phyloP scores from a whole-genome alignment of 176 grass and related monocot species.

The Alopecurus myosuroides region DNA sequence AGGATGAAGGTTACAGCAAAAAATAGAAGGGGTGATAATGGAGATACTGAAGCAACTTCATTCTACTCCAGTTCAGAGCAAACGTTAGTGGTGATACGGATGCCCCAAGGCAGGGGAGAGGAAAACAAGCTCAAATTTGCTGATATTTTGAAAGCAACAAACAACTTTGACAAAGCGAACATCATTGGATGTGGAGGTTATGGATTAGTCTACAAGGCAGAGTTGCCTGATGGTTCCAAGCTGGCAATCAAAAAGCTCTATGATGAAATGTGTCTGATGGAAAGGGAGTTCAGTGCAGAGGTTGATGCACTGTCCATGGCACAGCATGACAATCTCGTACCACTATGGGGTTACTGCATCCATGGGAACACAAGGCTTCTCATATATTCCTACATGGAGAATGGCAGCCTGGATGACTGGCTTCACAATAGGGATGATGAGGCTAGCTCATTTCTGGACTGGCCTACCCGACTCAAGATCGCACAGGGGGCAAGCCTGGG shows the following conservation, averaged over 20 bases:
- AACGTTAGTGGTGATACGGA: background rate
- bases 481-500: conserved; percentile 42
- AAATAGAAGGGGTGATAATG: background rate
- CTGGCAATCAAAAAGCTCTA: conserved; percentile 52
- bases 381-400: conserved; percentile 60
- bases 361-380: conserved; percentile 29
- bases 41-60: background rate
- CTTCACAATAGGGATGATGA: conserved; percentile 49
- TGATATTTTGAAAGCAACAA: conserved; percentile 40
- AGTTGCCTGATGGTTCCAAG: conserved; percentile 21
- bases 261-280: conserved; percentile 35
- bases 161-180: conserved; percentile 47
- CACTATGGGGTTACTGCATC: conserved; percentile 45
- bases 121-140: conserved; percentile 15
- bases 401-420: conserved; percentile 75
- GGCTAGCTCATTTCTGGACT: conserved; percentile 39
- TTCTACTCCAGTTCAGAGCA: conserved; percentile 1
- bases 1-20: background rate
- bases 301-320: conserved; percentile 46
- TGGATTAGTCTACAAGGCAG: conserved; percentile 55
- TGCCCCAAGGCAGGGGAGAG: background rate
- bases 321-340: conserved; percentile 47
- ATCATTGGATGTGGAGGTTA: conserved; percentile 53
- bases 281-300: conserved; percentile 46
- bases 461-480: conserved; percentile 45